Evolutionary conservation across 140 eudicot genomes (phyloP).

Genomic region (Eryngium alpinum): DNA sequence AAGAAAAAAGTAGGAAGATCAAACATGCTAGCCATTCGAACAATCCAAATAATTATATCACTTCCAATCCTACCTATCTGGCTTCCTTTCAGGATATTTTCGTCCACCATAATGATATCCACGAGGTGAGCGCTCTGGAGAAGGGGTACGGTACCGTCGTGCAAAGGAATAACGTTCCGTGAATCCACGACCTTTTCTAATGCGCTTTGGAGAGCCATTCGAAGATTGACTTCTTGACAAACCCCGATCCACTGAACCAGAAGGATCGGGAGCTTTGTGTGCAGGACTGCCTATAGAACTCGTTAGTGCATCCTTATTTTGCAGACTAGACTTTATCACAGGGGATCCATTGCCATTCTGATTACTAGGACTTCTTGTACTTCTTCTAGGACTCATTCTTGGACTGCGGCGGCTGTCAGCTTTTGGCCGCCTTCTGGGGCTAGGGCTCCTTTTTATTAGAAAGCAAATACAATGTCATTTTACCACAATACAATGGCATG

Average conservation of each 20-base stretch:
- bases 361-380: constrained; percentile 25
- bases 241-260: constrained; percentile 28
- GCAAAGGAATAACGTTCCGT: constrained; percentile 79
- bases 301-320: constrained; percentile 24
- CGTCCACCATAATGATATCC: constrained; percentile 52
- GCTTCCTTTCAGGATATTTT: constrained; percentile 46
- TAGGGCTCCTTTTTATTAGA: constrained; percentile 33
- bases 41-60: neutral
- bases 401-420: constrained; percentile 28
- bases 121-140: constrained; percentile 68
- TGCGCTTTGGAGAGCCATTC: constrained; percentile 67
- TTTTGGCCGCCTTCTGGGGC: constrained; percentile 34
- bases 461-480: neutral
- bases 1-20: constrained; percentile 15
- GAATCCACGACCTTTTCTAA: constrained; percentile 94
- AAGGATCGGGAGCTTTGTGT: constrained; percentile 32
- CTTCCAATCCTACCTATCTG: constrained; percentile 47
- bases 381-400: constrained; percentile 29
- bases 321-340: constrained; percentile 20
- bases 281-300: constrained; percentile 35
- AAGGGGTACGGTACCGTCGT: constrained; percentile 75
- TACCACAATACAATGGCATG: neutral
- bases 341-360: constrained; percentile 19
- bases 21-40: neutral
- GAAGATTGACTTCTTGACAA: constrained; percentile 55